Conservation (phyloP, 2,329 filamentous ascomycete genomes). For the Exserohilum rostratum region DNA sequence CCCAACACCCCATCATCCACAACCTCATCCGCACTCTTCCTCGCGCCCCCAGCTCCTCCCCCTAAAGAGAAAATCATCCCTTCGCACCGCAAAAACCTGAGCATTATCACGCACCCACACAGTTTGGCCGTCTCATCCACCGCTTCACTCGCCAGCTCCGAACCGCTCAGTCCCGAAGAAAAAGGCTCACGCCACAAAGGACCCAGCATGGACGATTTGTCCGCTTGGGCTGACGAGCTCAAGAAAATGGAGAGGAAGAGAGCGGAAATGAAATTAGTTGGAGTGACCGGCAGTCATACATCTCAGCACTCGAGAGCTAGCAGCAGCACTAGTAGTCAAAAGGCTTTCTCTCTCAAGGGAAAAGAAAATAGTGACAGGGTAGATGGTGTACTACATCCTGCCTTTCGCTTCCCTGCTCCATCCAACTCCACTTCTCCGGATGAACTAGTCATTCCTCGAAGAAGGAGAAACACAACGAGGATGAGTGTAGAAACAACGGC, state of each 20-base stretch:
- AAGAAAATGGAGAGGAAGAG: slow-evolving; percentile 14
- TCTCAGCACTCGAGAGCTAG: too few relatives aligned
- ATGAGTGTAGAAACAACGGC: too few relatives aligned
- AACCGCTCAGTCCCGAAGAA: background rate
- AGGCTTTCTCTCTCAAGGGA: too few relatives aligned
- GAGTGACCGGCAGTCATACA: too few relatives aligned
- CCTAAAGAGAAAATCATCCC: background rate
- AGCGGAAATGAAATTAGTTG: background rate
- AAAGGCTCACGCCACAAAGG: background rate
- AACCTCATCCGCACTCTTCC: background rate
- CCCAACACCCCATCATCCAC: background rate
- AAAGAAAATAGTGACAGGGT: too few relatives aligned
- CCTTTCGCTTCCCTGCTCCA: too few relatives aligned
- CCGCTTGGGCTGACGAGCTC: slow-evolving; percentile 13
- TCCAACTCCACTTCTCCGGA: too few relatives aligned
- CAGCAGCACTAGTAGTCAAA: too few relatives aligned
- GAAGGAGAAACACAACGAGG: too few relatives aligned
- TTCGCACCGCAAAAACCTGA: background rate
- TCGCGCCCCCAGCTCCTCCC: background rate
- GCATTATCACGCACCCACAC: background rate
- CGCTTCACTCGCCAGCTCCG: background rate
- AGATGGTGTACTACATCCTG: too few relatives aligned
- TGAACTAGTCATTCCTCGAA: too few relatives aligned
- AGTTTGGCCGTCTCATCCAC: too few relatives aligned
- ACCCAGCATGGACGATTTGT: slow-evolving; percentile 9